Evolutionary conservation across 139 green algal genomes (phyloP), one percentile per base, ranked within the genome.

Genomic region (Nannochloris sp.): DNA sequence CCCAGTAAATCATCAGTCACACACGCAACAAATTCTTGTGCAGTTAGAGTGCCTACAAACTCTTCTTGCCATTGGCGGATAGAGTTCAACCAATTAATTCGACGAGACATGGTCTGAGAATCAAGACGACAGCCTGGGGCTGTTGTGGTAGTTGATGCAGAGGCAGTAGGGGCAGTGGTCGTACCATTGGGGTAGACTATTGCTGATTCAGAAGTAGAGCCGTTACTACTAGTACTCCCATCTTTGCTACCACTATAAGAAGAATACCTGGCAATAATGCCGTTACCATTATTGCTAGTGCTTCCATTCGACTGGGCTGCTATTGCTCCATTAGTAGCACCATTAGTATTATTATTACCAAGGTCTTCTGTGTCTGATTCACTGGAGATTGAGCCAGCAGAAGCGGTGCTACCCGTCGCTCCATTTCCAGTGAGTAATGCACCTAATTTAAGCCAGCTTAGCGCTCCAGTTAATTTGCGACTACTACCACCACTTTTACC

Each of bases 21-120:
- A 29, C 86, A 92, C 44, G 87, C 79, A 32, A 95, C 88, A 81
- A 95, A 95, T 74, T 95, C 89, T 2, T 71, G 60, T 31, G 89
- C 82, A 62, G 73, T 81, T 10, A 95, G 61, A 29, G 67, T 85
- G 48, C 79, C 83, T 27, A 92, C 51, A 61, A 95, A 95, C 74
- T 95, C 89, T 56, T 81, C 59, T 76, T 95, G 88, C 88, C 89
- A 95, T 35, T 86, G 69, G 4, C 77, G 69, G 57, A 95, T 90
- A 45, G 65, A 72, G 47, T 86, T 85, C 33, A 94, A 72, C 87
- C 87, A 93, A 71, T 85, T 82, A 47, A 80, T 74, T 34, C 74
- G 70, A 13, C 76, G 70, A 25, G 53, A 39, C 60, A 83, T 79
- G 19, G 60, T 47, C 31, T 69, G 33, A 0, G 31, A 61, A 35